Evolutionary conservation across 2,329 filamentous ascomycete species (phyloP), one percentile per base, ranked within the genome.

Genomic region (Ceratocystis harringtonii): DNA sequence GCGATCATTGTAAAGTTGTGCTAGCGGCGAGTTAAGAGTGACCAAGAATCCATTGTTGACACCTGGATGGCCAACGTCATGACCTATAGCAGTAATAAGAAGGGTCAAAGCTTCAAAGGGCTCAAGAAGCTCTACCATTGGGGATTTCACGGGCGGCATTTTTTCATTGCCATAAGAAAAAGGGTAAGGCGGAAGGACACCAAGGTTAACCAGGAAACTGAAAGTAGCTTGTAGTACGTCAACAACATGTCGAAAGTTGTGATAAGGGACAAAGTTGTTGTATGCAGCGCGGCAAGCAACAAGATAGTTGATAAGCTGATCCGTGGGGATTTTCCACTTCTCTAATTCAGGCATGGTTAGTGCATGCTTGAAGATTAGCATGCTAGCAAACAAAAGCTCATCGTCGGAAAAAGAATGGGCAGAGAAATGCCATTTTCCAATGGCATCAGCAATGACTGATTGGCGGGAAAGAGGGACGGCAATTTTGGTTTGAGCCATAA

Each of bases 41-140:
- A 96, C 86, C 4, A 99, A 79, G 73, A 99, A 99, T 36, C 92
- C 91, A 73, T 99, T 99, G 77, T 97, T 99, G 71, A 99, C 94
- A 65, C 94, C 94, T 0, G 94, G 94, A 73, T 99, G 94, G 25
- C 94, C 94, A 48, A 97, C 94, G 73, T 99, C 94, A 71, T 99
- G 94, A 52, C 94, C 94, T 71, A 99, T 95, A n/a, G 94, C 94
- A 7, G 92, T 92, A 69, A 97, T 87, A 58, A 99, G 81, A 2
- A 99, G 81, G 0, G 91, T 92, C 64, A 99, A 79, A 4, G 89
- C 89, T 74, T 97, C 92, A 69, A 95, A 90, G 0, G 92, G 91
- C 61, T 83, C 81, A n/a, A 99, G 78, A 28, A 97, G 78, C 57
- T 81, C 78, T 2, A 88, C 89, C 60, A 96, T 83, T 0, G 87